Conservation (phyloP, 495 filamentous ascomycete species). For the Penicillium antarcticum region DNA sequence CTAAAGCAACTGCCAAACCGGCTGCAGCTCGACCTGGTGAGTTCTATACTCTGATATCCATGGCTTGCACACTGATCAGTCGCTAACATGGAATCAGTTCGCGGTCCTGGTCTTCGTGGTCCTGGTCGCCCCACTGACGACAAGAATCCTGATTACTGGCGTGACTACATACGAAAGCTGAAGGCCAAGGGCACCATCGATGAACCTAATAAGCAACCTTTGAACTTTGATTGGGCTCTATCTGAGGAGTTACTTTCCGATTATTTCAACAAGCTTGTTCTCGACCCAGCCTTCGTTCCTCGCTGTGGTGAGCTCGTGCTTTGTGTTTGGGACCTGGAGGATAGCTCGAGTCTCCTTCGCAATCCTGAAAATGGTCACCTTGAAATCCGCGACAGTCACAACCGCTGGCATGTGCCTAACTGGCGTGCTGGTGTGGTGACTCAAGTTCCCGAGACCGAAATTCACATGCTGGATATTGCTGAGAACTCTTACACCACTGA, state of each 20-base stretch:
- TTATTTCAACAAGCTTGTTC: constrained; percentile 30
- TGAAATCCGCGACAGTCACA: constrained; percentile 29
- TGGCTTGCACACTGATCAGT: no score
- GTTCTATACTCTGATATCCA: background rate
- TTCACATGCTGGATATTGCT: constrained; percentile 42
- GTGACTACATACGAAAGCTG: constrained; percentile 46
- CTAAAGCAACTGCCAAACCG: constrained; percentile 11
- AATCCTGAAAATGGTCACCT: constrained; percentile 25
- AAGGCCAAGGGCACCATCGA: constrained; percentile 37
- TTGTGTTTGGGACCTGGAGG: constrained; percentile 37
- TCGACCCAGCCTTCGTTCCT: constrained; percentile 51
- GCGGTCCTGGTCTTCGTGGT: background rate
- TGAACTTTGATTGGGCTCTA: constrained; percentile 53
- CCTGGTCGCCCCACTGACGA: constrained; percentile 20
- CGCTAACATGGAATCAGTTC: no score
- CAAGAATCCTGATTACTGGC: constrained; percentile 53
- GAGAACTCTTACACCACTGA: constrained; percentile 32
- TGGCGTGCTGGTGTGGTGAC: constrained; percentile 59
- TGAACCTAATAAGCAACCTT: constrained; percentile 40
- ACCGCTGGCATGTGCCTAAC: constrained; percentile 30
- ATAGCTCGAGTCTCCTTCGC: constrained; percentile 32
- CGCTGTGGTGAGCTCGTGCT: constrained; percentile 58
- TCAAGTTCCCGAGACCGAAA: constrained; percentile 43
- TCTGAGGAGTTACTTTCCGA: constrained; percentile 36
- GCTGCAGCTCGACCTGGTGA: background rate